A percentile compares a stretch with the other conserved stretches of the same genome.
Conservation (phyloP, 805 yeast genomes). For the Pichia thaimueangensis region DNA sequence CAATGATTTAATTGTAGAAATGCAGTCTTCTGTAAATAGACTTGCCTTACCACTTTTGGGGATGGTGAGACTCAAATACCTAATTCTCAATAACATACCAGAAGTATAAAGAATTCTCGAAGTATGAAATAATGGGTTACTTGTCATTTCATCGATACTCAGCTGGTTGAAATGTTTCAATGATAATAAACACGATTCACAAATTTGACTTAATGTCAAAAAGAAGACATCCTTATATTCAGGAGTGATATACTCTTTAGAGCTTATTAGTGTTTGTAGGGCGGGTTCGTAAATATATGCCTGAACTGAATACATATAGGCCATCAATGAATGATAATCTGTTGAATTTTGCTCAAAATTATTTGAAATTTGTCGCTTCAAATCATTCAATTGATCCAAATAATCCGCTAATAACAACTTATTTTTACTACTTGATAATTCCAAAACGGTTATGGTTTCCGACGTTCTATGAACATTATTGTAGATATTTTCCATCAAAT, state of each 20-base stretch:
- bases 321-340: slow-evolving; percentile 33
- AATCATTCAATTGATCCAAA: slow-evolving; percentile 37
- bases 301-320: slow-evolving; percentile 56
- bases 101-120: slow-evolving; percentile 58
- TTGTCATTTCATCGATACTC: slow-evolving; percentile 41
- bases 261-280: slow-evolving; percentile 14
- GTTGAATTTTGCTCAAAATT: slow-evolving; percentile 25
- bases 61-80: slow-evolving; percentile 49
- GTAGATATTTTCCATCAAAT: slow-evolving; percentile 56
- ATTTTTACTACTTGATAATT: slow-evolving; percentile 25
- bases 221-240: slow-evolving; percentile 17
- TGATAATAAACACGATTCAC: slow-evolving; percentile 46
- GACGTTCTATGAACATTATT: slow-evolving; percentile 39
- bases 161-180: slow-evolving; percentile 43
- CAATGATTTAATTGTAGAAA: slow-evolving; percentile 22
- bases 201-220: slow-evolving; percentile 30
- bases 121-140: slow-evolving; percentile 51
- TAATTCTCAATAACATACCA: slow-evolving; percentile 52
- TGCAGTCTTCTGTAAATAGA: slow-evolving; percentile 41
- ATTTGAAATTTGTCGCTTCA: slow-evolving; percentile 34
- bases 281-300: slow-evolving; percentile 60
- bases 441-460: slow-evolving; percentile 29
- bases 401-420: slow-evolving; percentile 42
- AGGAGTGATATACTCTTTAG: slow-evolving; percentile 28
- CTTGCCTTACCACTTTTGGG: slow-evolving; percentile 40